Evolutionary conservation across 352 stramenopile species (phyloP).

Genomic region (Pythium guiyangense): DNA sequence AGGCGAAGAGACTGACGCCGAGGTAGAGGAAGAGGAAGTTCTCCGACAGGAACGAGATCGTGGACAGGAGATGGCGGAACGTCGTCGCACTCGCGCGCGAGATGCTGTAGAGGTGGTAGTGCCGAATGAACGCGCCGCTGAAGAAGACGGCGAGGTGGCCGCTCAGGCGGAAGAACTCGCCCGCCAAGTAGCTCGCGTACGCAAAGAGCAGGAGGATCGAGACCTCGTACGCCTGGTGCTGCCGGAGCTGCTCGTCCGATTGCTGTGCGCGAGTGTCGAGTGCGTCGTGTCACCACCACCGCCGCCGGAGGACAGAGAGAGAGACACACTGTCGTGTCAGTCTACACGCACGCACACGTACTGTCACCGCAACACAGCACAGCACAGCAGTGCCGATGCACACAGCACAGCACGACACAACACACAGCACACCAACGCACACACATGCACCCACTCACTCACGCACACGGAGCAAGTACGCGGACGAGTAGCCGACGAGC

Average conservation of each 20-base stretch:
- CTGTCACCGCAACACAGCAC: too few species aligned
- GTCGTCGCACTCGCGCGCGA: slow-evolving; percentile 45
- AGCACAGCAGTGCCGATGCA: too few species aligned
- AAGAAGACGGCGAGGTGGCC: slow-evolving; percentile 93
- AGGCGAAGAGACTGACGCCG: slow-evolving; percentile 67
- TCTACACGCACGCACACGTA: too few species aligned
- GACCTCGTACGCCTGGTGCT: slow-evolving; percentile 55
- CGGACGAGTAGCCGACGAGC: slow-evolving; percentile 20
- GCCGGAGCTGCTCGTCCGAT: slow-evolving; percentile 1
- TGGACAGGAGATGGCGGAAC: slow-evolving; percentile 59
- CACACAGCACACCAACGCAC: too few species aligned
- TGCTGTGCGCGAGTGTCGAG: too few species aligned
- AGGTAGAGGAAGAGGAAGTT: slow-evolving; percentile 75
- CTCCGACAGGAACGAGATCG: too few species aligned
- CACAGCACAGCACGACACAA: too few species aligned
- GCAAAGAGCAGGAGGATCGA: slow-evolving; percentile 64
- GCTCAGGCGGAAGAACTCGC: slow-evolving; percentile 60
- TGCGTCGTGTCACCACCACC: too few species aligned
- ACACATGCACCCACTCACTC: too few species aligned
- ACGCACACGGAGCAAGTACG: slow-evolving; percentile 35
- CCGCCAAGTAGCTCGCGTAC: slow-evolving; percentile 71
- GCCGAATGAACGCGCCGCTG: slow-evolving; percentile 71
- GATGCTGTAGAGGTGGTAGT: slow-evolving; percentile 76
- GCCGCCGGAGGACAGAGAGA: too few species aligned
- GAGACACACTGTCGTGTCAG: too few species aligned